Conservation (phyloP, 176 grass and related monocot species). For the Guadua angustifolia region DNA sequence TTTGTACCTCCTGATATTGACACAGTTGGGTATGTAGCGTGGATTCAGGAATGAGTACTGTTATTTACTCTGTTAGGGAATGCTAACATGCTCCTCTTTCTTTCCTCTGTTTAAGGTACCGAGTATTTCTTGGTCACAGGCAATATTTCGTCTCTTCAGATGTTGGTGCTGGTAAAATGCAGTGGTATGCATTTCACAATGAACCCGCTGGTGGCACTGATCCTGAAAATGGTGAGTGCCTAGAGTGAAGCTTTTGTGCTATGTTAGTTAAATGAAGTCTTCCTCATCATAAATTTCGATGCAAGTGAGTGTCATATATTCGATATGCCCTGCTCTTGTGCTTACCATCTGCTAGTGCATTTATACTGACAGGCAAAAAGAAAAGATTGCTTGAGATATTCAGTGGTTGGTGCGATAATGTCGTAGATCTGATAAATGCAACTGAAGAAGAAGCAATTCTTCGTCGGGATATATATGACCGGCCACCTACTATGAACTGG, state of each 20-base stretch:
- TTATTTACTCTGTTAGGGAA: constrained; percentile 25
- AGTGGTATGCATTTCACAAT: constrained; percentile 98
- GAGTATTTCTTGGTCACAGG: constrained; percentile 97
- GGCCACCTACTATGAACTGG: constrained; percentile 78
- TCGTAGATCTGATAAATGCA: constrained; percentile 78
- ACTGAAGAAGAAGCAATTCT: constrained; percentile 88
- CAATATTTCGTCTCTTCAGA: constrained; percentile 99
- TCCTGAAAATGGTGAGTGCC: constrained; percentile 75
- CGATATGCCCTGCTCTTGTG: not conserved
- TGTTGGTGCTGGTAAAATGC: constrained; percentile 98
- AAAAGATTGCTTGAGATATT: constrained; percentile 80
- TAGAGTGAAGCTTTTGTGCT: constrained; percentile 17
- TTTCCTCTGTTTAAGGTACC: constrained; percentile 60
- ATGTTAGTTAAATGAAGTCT: constrained; percentile 22
- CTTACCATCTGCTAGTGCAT: constrained; percentile 35
- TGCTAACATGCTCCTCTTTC: constrained; percentile 29
- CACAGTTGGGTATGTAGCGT: constrained; percentile 76
- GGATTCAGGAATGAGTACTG: constrained; percentile 13
- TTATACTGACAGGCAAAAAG: constrained; percentile 67
- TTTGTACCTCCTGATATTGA: constrained; percentile 96
- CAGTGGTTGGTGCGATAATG: constrained; percentile 93
- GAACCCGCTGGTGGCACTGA: constrained; percentile 87
- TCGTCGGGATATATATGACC: constrained; percentile 92
- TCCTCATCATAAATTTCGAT: not conserved
- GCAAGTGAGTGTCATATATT: not conserved